A percentile compares a stretch with the other conserved stretches of the same genome.
Evolutionary conservation across 192 early-diverging fungal genomes (phyloP).

Genomic region (Podila horticola): DNA sequence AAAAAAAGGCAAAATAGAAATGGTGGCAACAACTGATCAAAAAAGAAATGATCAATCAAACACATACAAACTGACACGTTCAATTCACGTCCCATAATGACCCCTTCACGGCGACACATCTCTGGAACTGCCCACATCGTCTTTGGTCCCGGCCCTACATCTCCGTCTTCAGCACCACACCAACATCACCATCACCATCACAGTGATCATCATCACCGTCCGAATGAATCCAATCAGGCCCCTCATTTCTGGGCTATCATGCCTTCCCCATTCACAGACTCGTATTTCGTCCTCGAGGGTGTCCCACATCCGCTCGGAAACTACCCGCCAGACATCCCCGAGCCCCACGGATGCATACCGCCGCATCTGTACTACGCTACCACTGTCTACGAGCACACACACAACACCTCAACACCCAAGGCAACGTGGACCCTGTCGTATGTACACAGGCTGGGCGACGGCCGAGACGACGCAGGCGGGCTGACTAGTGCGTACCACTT

Average conservation of each 20-base stretch:
- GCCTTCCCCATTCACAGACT: neutral
- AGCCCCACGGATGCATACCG: slow-evolving; percentile 44
- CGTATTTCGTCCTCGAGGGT: slow-evolving; percentile 16
- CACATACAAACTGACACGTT: too few relatives aligned
- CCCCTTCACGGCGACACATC: neutral
- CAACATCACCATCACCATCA: neutral
- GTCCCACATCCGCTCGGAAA: slow-evolving; percentile 19
- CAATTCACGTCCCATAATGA: neutral
- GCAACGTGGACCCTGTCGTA: slow-evolving; percentile 12
- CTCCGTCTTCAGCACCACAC: neutral
- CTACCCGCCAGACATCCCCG: slow-evolving; percentile 23
- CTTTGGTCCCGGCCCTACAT: slow-evolving; percentile 2
- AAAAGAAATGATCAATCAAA: too few relatives aligned
- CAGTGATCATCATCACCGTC: neutral
- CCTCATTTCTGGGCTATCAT: slow-evolving; percentile 31
- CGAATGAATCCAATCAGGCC: neutral
- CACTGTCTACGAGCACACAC: neutral
- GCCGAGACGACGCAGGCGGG: slow-evolving; percentile 32
- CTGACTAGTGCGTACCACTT: slow-evolving; percentile 21
- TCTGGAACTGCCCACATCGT: slow-evolving; percentile 33
- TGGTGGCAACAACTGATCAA: too few relatives aligned
- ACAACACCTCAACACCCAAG: neutral
- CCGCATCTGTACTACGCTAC: slow-evolving; percentile 37
- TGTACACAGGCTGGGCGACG: slow-evolving; percentile 33
- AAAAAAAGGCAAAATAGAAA: too few relatives aligned